Base-by-base conservation (phyloP, 176 grass and related monocot species). In the Coix lacrymajobi region DNA sequence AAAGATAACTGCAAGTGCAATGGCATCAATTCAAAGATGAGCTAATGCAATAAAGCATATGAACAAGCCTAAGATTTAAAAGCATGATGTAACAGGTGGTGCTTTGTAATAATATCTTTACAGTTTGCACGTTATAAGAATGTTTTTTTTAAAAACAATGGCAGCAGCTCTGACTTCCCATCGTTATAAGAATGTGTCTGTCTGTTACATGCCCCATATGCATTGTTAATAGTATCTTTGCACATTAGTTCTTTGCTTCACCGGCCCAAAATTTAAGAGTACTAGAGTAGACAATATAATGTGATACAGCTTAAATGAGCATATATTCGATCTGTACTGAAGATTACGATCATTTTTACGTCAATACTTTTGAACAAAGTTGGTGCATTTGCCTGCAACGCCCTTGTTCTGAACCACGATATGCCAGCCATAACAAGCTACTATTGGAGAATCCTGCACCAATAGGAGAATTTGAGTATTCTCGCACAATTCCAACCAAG, bases 1-100 rank as follows among this genome's bases (percentile, higher is more conserved):
- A 81, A 93, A 88, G 43, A 94, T 83, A 87, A 94, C 96, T 96
- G 85, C 83, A 96, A 75, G 33, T 16, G 76, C 62, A 81, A 79
- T 20, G 71, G 12, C 48, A 72, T 63, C 19, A 41, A 78, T 11
- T 88, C 20, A 85, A 76, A 65, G 37, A 78, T 73, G 57, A 74
- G 39, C 7, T 75, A 7, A 73, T 15, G 49, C 19, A 65, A 81
- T 49, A 81, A 37, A 76, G 62, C 19, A 32, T 44, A 62, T 62
- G 11, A 74, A 66, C 33, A 62, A 84, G 25, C 37, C 16, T 67
- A 60, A 54, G 4, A 88, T 48, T 19, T 30, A 68, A 79, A 84
- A 7, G 17, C 63, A 30, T 69, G 46, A 29, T 39, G 32, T 54
- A 24, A 39, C 6, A 17, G 16, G 4, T 63, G 26, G 61, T 63